These are phyloP conservation scores for Mallotus japonicus DNA, from an alignment of 441 rosid species.

Conservation along the genomic window DNA sequence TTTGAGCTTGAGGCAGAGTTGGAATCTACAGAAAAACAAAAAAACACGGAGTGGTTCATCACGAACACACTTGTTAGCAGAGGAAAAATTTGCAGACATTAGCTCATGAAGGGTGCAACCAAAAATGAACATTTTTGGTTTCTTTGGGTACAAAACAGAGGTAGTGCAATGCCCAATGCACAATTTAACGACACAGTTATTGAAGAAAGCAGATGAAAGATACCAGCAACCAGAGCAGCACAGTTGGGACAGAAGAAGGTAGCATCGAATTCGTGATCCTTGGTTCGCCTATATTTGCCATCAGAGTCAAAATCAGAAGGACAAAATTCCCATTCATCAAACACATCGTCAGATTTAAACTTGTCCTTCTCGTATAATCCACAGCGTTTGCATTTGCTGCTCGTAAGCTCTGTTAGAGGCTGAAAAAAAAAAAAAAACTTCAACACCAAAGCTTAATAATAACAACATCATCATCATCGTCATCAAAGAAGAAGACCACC, in stretches of 20 bases:
- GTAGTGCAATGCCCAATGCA: too few species aligned
- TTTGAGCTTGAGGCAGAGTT: slow-evolving; percentile 26
- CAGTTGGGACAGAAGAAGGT: slow-evolving; percentile 67
- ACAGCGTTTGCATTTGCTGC: slow-evolving; percentile 81
- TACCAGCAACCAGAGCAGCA: slow-evolving; percentile 39
- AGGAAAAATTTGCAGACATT: too few species aligned
- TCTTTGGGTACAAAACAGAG: too few species aligned
- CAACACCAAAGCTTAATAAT: too few species aligned
- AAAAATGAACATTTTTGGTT: too few species aligned
- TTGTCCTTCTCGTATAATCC: slow-evolving; percentile 75
- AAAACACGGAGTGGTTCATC: neutral
- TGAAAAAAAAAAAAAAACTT: slow-evolving; percentile 21
- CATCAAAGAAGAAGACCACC: neutral
- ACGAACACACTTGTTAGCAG: too few species aligned
- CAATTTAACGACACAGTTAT: too few species aligned
- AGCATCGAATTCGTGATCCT: slow-evolving; percentile 57
- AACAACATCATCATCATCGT: too few species aligned
- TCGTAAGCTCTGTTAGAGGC: slow-evolving; percentile 63
- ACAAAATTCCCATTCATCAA: slow-evolving; percentile 90
- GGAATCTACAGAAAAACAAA: slow-evolving; percentile 27
- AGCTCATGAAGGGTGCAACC: too few species aligned
- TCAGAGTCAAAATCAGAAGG: slow-evolving; percentile 62
- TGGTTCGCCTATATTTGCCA: slow-evolving; percentile 50
- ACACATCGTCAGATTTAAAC: slow-evolving; percentile 58
- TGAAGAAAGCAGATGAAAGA: neutral